Evolutionary conservation across 352 stramenopile genomes (phyloP), one percentile per base, ranked within the genome.

Genomic region (Saprolegnia diclina): DNA sequence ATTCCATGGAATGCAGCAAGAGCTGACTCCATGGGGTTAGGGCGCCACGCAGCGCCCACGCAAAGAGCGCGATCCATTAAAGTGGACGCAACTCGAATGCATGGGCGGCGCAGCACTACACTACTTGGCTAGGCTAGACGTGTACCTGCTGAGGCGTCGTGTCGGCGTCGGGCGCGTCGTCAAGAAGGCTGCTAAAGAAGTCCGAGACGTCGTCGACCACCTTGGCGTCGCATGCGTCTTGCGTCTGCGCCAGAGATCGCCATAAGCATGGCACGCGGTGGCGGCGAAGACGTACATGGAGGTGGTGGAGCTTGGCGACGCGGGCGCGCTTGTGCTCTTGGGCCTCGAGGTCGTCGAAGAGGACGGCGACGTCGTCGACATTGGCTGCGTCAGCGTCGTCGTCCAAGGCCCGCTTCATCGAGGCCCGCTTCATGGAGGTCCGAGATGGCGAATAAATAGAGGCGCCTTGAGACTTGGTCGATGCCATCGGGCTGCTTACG

Each of bases 351-450:
- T 48, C 42, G 57, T 66, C 57, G 26, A 66, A 66, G 38, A 66
- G 57, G n/a, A 26, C 57, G n/a, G 57, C 38, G 42, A 66, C 50
- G 26, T 66, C 57, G 42, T 66, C 57, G 24, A 66, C 44, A 40
- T 66, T 66, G 38, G 57, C 57, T 11, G 57, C 50, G 38, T 66
- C 57, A n/a, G 38, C 21, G 48, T 64, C 35, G 11, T 56, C 44
- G 35, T 63, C 55, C 40, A 24, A 38, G 42, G 37, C 37, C 40
- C 40, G 38, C 38, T 45, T 45, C 7, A 7, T 16, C 7, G 38
- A 45, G 38, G 7, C 38, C n/a, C n/a, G 29, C 29, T 35, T 35
- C 29, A 35, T 35, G 42, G 42, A 48, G 42, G 13, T n/a, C 11
- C 13, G 13, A 7, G 42, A 1, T 3, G 42, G 3, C 3, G 2